Base-by-base conservation (phyloP, 2,329 filamentous ascomycete genomes). In the Colletotrichum higginsianum region DNA sequence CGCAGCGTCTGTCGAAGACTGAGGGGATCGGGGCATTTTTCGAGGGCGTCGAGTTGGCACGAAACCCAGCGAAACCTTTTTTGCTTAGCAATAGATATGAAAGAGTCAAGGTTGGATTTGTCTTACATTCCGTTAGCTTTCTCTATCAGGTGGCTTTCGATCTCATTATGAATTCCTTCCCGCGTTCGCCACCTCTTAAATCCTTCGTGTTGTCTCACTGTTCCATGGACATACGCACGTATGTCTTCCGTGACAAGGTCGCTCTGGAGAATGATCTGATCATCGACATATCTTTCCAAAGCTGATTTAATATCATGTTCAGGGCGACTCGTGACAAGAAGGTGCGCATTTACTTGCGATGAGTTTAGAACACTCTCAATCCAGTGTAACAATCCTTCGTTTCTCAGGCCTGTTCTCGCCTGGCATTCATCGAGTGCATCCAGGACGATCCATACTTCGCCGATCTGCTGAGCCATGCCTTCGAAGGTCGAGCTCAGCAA, bases 381-480 rank as follows among this genome's bases (percentile, higher is more conserved):
- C 76, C 75, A 78, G 5, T 9, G 44, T 3, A 78, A 49, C 46
- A 78, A 69, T 13, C 75, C 67, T 56, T 55, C 42, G 9, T 47
- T 49, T 6, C 9, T 35, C 2, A 26, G 38, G 26, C 18, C 52
- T 11, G 46, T 13, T 21, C 74, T 75, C 21, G 67, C 73, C 15
- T 63, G 73, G 11, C 60, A 78, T 55, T 78, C 76, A 42, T 78
- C 76, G 13, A 79, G 55, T 8, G 76, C 77, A n/a, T 79, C 76
- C 0, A 78, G 52, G 13, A 76, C 56, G 26, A 77, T 62, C n/a
- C n/a, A 55, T 8, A 67, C 53, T 26, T 67, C 71, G 2, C 62
- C 65, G 16, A 80, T 78, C 13, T 76, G 30, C 2, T 42, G 61
- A 23, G 76, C 56, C 23, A 74, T 69, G 1, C 75, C 49, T 4